phyloP scores from a whole-genome alignment of 805 yeast species.

The Saturnispora diversa region DNA sequence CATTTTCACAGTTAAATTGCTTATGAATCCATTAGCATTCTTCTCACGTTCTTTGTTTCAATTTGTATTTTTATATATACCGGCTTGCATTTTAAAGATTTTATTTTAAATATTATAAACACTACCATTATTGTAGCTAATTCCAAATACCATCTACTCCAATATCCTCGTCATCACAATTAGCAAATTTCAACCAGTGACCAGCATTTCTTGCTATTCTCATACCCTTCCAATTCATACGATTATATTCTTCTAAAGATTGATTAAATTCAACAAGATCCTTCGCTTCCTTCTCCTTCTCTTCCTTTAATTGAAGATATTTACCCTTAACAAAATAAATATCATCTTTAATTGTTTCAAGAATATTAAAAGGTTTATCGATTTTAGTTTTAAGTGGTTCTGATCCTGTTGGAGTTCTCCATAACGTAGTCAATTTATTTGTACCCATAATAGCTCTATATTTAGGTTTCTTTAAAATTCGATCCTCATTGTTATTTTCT shows the following conservation, averaged over 20 bases:
- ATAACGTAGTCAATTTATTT: slow-evolving; percentile 23
- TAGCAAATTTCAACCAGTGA: slow-evolving; percentile 1
- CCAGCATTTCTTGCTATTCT: slow-evolving; percentile 16
- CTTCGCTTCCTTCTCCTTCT: slow-evolving; percentile 5
- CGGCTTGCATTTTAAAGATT: slow-evolving; percentile 9
- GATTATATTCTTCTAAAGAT: slow-evolving; percentile 15
- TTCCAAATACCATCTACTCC: slow-evolving; percentile 6
- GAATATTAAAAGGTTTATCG: not conserved
- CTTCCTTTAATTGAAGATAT: slow-evolving; percentile 11
- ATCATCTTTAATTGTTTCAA: slow-evolving; percentile 22
- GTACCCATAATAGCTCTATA: slow-evolving; percentile 24
- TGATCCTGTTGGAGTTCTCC: slow-evolving; percentile 24
- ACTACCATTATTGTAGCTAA: not conserved
- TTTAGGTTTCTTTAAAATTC: slow-evolving; percentile 17
- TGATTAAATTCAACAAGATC: not conserved
- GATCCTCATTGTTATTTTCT: slow-evolving; percentile 4
- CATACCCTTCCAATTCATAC: slow-evolving; percentile 24
- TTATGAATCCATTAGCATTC: too few relatives aligned
- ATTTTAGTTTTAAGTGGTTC: slow-evolving; percentile 13
- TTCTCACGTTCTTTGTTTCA: slow-evolving; percentile 8
- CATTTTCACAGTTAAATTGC: too few relatives aligned
- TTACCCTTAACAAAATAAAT: slow-evolving; percentile 23
- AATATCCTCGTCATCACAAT: slow-evolving; percentile 2
- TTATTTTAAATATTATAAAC: not conserved
- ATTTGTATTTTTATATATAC: slow-evolving; percentile 5